Evolutionary conservation across 441 rosid species (phyloP), one percentile per base, ranked within the genome.

Genomic region (Isatis lusitanica): DNA sequence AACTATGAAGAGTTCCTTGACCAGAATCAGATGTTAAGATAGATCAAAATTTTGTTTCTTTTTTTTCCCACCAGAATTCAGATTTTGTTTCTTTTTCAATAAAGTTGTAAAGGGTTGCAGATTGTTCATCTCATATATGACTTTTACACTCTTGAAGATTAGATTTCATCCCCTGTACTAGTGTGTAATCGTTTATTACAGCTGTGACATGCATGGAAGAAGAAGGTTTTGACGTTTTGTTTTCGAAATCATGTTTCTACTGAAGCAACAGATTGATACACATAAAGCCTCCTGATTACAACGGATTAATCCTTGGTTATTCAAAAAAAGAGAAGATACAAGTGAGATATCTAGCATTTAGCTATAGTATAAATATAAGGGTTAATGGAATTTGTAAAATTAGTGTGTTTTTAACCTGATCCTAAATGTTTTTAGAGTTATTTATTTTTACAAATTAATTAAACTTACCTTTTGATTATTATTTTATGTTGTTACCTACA

Each of bases 1-100:
- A 63, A 69, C 60, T 77, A 65, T 52, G 80, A 77, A 66, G 80
- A 77, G 60, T 77, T 66, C 21, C 69, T 71, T 44, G 76, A 77
- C 30, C 77, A 77, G 68, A 71, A 77, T 42, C 73, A 66, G 13
- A 59, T 76, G 35, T 64, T 35, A 68, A 55, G 43, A 36, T 36
- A 60, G 48, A 17, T 30, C 53, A 47, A 39, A 46, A 9, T 39
- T 76, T 70, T 69, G 60, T 15, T 59, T 36, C 28, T 33, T 21
- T 58, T 33, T 6, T 12, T 2, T 1, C 3, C 21, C 4, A 40
- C 0, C 0, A 26, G 35, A 24, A 51, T 24, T 51, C 33, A 51
- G 24, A 63, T 36, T 43, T 52, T 13, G 7, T 10, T 31, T 48
- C 9, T 24, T 50, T 1, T 1, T 1, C n/a, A 55, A 63, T 43